A percentile compares a stretch with the other conserved stretches of the same genome.
Evolutionary conservation across 2,329 filamentous ascomycete species (phyloP).

Genomic region (Neospermospora avenae): DNA sequence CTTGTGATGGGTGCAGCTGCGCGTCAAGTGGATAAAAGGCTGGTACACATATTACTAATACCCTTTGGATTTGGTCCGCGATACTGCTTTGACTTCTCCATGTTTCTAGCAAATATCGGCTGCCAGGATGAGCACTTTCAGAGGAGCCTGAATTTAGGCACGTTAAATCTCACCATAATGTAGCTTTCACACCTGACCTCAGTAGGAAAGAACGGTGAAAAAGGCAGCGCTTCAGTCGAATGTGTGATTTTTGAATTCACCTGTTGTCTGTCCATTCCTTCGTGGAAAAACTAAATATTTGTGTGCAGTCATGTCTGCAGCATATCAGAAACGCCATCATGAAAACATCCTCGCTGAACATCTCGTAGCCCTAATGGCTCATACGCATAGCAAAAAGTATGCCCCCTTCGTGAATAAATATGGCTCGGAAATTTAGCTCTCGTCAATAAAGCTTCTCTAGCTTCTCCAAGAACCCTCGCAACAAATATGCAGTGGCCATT

Average conservation of each 20-base stretch:
- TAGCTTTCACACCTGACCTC: no score
- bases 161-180: no score
- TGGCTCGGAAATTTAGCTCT: neutral
- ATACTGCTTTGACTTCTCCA: no score
- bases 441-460: neutral
- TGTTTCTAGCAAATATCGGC: no score
- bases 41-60: no score
- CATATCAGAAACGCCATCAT: constrained; percentile 26
- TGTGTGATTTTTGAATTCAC: neutral
- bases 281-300: neutral
- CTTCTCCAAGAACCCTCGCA: neutral
- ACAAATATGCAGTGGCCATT: neutral
- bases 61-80: no score
- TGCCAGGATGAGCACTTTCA: no score
- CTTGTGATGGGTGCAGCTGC: neutral
- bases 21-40: neutral
- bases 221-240: neutral
- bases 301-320: neutral
- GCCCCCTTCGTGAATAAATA: constrained; percentile 3
- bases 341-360: constrained; percentile 20
- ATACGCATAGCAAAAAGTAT: constrained; percentile 21
- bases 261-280: neutral
- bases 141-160: no score
- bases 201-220: neutral
- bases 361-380: constrained; percentile 17